phyloP scores from a whole-genome alignment of 345 rosid species.

The Nasturtium officinale region DNA sequence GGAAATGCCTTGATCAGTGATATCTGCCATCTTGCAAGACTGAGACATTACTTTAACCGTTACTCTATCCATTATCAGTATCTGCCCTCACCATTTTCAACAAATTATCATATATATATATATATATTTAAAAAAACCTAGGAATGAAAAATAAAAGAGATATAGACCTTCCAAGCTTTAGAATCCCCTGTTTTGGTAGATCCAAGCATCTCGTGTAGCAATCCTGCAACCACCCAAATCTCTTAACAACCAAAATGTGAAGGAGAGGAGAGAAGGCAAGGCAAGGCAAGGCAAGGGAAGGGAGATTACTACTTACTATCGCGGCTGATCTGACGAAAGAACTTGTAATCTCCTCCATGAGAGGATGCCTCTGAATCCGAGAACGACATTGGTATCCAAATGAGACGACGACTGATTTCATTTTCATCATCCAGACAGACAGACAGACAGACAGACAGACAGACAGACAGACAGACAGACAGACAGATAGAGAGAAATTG shows the following conservation, averaged over 20 bases:
- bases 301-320: constrained; percentile 55
- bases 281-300: neutral
- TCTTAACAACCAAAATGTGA: neutral
- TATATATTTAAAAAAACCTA: neutral
- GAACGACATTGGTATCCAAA: constrained; percentile 52
- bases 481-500: neutral
- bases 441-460: neutral
- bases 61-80: constrained; percentile 90
- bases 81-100: constrained; percentile 45
- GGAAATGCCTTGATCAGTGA: constrained; percentile 95
- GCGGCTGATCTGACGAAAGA: constrained; percentile 76
- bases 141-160: neutral
- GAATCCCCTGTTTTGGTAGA: constrained; percentile 65
- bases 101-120: neutral
- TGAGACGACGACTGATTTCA: neutral
- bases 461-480: neutral
- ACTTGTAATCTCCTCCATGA: constrained; percentile 56
- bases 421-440: neutral
- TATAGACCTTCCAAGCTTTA: constrained; percentile 78
- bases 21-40: constrained; percentile 90
- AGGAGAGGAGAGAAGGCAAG: neutral
- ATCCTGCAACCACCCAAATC: constrained; percentile 49
- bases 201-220: constrained; percentile 86
- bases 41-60: constrained; percentile 88
- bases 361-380: constrained; percentile 71